Evolutionary conservation across 148 eudicot species (phyloP), one percentile per base, ranked within the genome.

Genomic region (Fagopyrum tataricum): DNA sequence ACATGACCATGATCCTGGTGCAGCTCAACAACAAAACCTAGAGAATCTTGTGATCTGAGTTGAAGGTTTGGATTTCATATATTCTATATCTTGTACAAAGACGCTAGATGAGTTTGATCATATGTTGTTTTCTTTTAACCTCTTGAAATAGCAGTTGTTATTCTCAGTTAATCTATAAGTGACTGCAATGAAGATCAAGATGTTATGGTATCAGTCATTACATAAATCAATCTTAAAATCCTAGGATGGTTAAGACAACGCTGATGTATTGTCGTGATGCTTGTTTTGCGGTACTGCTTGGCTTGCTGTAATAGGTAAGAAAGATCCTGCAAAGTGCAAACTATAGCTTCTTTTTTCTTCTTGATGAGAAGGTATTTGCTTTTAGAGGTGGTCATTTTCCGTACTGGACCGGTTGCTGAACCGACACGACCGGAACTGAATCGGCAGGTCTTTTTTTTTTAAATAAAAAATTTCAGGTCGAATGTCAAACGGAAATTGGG

Each of bases 1-100:
- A 91, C 81, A 91, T 91, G 97, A 89, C 93, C 40, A 87, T 91
- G 85, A 87, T 91, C 56, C 62, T 91, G 73, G 82, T 85, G 59
- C 97, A 85, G 77, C 79, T 84, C 49, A 91, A 89, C 77, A 83
- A 80, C 44, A 64, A 64, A 37, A 39, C 69, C 69, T 64, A 37
- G 61, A 39, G 64, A 64, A 37, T 31, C 20, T 64, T 42, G 69
- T 37, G 68, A 62, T 13, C 5, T 15, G 43, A 64, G 43, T 39
- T 64, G 6, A 64, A 64, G 69, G 69, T 64, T 64, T 39, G 69
- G 41, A 64, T 37, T 64, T 64, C 44, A 64, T 64, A 64, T 64
- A 31, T 13, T 6, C 4, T 64, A 15, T 59, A 55, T 20, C 69
- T 15, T 64, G 69, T 64, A 64, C 44, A 64, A 13, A 59, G 66